These are phyloP conservation scores for Atkinsonella hypoxylon DNA, from an alignment of 2,329 filamentous ascomycete genomes.

Conservation along the genomic window DNA sequence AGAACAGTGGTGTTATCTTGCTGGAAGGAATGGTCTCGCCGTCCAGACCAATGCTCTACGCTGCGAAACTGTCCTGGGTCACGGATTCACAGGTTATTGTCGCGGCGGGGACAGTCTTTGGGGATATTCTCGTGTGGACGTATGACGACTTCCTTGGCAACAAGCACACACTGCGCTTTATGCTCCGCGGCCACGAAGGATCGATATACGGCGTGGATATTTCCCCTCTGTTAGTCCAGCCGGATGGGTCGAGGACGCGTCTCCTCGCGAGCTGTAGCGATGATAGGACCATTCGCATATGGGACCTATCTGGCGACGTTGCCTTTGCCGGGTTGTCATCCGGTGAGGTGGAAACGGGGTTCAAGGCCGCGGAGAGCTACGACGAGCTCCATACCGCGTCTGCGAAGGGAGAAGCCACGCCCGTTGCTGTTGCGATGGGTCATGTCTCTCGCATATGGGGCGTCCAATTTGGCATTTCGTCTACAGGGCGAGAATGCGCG, in stretches of 20 bases:
- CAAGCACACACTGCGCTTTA: constrained; percentile 28
- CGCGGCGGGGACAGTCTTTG: constrained; percentile 85
- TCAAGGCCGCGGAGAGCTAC: constrained; percentile 27
- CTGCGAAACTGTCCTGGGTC: constrained; percentile 60
- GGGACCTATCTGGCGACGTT: constrained; percentile 57
- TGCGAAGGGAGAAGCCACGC: constrained; percentile 18
- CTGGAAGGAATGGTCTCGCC: constrained; percentile 41
- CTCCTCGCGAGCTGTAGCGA: constrained; percentile 91
- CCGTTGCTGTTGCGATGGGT: constrained; percentile 66
- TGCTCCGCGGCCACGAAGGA: constrained; percentile 66
- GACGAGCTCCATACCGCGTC: constrained; percentile 12
- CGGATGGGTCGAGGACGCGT: constrained; percentile 31
- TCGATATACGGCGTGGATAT: constrained; percentile 87
- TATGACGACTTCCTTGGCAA: constrained; percentile 33
- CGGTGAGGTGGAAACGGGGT: constrained; percentile 42
- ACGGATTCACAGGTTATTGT: constrained; percentile 51
- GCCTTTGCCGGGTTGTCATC: not conserved
- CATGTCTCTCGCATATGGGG: constrained; percentile 87
- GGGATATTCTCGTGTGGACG: constrained; percentile 85
- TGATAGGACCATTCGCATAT: constrained; percentile 78
- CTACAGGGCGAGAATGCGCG: not conserved
- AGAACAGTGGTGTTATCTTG: constrained; percentile 23
- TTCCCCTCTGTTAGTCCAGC: constrained; percentile 39
- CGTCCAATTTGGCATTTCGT: constrained; percentile 48
- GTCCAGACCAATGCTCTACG: constrained; percentile 78